Conservation (phyloP, 2,329 filamentous ascomycete species). For the Paecilomyces niveus region DNA sequence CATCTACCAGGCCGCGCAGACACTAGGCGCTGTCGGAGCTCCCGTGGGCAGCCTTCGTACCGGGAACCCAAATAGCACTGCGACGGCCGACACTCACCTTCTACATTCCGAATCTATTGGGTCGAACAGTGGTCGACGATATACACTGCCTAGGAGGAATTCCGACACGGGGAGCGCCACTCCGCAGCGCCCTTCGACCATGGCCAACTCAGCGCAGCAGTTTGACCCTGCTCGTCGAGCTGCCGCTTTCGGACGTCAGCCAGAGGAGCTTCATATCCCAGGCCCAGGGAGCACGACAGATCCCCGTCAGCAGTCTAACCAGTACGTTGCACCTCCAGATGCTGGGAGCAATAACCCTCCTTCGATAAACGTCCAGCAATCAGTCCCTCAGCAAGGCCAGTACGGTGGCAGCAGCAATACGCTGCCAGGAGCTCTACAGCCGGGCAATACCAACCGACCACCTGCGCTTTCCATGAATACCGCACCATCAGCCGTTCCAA, state of each 20-base stretch:
- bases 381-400: slow-evolving; percentile 42
- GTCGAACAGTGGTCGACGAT: slow-evolving; percentile 22
- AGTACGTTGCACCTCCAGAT: slow-evolving; percentile 45
- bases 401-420: slow-evolving; percentile 37
- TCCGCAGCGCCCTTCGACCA: slow-evolving; percentile 16
- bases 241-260: slow-evolving; percentile 40
- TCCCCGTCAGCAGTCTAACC: slow-evolving; percentile 35
- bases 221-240: slow-evolving; percentile 47
- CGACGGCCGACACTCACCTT: slow-evolving; percentile 39
- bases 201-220: slow-evolving; percentile 39
- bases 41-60: slow-evolving; percentile 14
- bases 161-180: slow-evolving; percentile 1
- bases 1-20: slow-evolving; percentile 40
- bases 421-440: slow-evolving; percentile 56
- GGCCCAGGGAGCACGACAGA: slow-evolving; percentile 32
- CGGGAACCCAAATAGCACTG: slow-evolving; percentile 33
- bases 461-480: slow-evolving; percentile 48
- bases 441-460: slow-evolving; percentile 47
- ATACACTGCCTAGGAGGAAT: slow-evolving; percentile 5
- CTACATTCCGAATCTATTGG: slow-evolving; percentile 26
- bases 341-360: slow-evolving; percentile 43
- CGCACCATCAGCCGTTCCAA: slow-evolving; percentile 51
- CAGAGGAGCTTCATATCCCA: slow-evolving; percentile 52
- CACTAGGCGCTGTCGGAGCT: slow-evolving; percentile 41
- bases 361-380: slow-evolving; percentile 55